phyloP scores from a whole-genome alignment of 2,329 filamentous ascomycete species.

The Madurella fahalii region DNA sequence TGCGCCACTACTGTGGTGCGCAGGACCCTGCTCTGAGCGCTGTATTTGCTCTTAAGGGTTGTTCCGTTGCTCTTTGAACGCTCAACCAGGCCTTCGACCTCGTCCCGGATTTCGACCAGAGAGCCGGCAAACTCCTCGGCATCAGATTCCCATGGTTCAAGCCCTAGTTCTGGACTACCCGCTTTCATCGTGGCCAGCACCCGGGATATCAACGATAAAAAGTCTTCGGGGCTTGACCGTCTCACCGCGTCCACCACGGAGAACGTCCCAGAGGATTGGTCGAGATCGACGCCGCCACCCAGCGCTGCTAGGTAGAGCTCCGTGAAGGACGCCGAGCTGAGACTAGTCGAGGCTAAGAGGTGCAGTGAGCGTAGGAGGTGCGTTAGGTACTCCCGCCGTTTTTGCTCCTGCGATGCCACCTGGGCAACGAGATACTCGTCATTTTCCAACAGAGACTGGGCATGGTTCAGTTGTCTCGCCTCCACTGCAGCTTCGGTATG shows the following conservation, averaged over 20 bases:
- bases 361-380: slow-evolving; percentile 48
- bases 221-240: slow-evolving; percentile 53
- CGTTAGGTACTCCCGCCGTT: slow-evolving; percentile 31
- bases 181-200: slow-evolving; percentile 36
- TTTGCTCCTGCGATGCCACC: slow-evolving; percentile 28
- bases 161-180: slow-evolving; percentile 37
- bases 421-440: slow-evolving; percentile 51
- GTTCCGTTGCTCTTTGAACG: slow-evolving; percentile 43
- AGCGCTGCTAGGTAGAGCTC: slow-evolving; percentile 60
- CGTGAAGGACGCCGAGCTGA: slow-evolving; percentile 42
- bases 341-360: slow-evolving; percentile 39
- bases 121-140: slow-evolving; percentile 30
- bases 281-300: slow-evolving; percentile 47
- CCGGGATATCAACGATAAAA: slow-evolving; percentile 39
- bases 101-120: slow-evolving; percentile 40
- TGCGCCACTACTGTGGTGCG: slow-evolving; percentile 77
- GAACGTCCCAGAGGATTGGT: slow-evolving; percentile 43
- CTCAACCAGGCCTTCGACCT: slow-evolving; percentile 45
- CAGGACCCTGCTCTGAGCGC: slow-evolving; percentile 63
- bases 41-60: slow-evolving; percentile 69
- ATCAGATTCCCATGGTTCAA: slow-evolving; percentile 34
- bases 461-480: slow-evolving; percentile 37
- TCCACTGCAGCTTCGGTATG: slow-evolving; percentile 47
- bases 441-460: slow-evolving; percentile 55
- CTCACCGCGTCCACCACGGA: slow-evolving; percentile 56